Evolutionary conservation across 345 rosid genomes (phyloP), one percentile per base, ranked within the genome.

Genomic region (Turnera subulata): DNA sequence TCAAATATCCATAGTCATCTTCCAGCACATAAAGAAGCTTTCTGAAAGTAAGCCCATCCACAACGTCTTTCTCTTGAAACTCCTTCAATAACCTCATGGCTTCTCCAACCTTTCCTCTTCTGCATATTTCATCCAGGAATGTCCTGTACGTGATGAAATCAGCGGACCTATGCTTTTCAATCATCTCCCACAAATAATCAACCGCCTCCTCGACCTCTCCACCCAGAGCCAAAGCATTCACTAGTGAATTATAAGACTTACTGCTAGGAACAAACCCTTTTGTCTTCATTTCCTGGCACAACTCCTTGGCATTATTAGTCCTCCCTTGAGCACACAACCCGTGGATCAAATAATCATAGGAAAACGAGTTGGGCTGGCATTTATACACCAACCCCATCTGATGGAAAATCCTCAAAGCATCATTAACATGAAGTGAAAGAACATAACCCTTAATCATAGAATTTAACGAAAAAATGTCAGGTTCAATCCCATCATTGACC

Each of bases 341-440:
- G 32, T 91, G 88, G 56, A 91, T 82, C 64, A 91, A 62, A 82
- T 84, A 86, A 73, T 86, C 88, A 54, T 86, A 88, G 9, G 96
- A 80, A 61, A 73, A 88, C 35, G 93, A 73, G 61, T 86, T 91
- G 3, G 98, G 96, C 66, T 26, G 44, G 57, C 93, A 86, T 24
- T 68, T 61, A 47, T 91, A 91, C 17, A 85, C 82, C 33, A 73
- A 83, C 39, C 76, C 85, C 92, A 91, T 88, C 48, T 91, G 96
- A 22, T 91, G 98, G 73, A 91, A 91, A 68, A 88, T 76, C 57
- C 98, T 82, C 22, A 91, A 75, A 47, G 98, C 98, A 70, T 91
- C 96, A 45, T 91, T 91, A 19, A 91, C 89, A 45, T 88, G 98
- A 53, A 86, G 88, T 2, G 98, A 84, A 25, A 91, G 86, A 52